Evolutionary conservation across 2,329 filamentous ascomycete species (phyloP), one percentile per base, ranked within the genome.

Genomic region (Pestalotiopsis sp.): DNA sequence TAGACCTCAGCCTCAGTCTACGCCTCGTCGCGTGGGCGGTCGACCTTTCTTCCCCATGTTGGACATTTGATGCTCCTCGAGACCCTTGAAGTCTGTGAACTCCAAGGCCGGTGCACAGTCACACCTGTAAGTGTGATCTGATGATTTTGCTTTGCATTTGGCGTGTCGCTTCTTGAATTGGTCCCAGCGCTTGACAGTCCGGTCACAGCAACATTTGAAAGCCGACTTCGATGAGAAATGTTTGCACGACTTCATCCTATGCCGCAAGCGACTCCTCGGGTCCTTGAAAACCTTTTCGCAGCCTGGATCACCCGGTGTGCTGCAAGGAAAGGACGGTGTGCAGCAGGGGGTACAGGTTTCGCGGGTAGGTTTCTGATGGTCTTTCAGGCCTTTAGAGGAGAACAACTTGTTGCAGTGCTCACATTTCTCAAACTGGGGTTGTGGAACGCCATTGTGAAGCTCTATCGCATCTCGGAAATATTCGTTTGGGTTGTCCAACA

Each of bases 271-370:
- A 17, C 39, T 45, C 39, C 39, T 45, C 6, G 1, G 6, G 39
- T 45, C 39, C 39, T 45, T 45, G 13, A 45, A 45, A 45, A 45
- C 27, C 27, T 31, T 31, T 31, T 31, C 27, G 13, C 39, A 45
- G 39, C 80, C 4, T 80, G 80, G 6, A 78, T 75, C 2, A 77
- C 82, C 13, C 76, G 71, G 31, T 75, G 72, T 65, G 78, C 77
- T 27, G 73, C 67, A 49, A 72, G 72, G 31, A 73, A 73, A 70
- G 80, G 78, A 70, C 75, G 79, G n/a, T 81, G 81, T 70, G 78
- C 79, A 66, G 77, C 78, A 13, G 74, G 75, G 62, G 73, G 77
- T 38, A 76, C 77, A 0, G 67, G 73, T 13, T 69, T 77, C 11
- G 72, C 71, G 17, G 77, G 68, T 71, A 77, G 75, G 70, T 71